A percentile compares a stretch with the other conserved stretches of the same genome.
Evolutionary conservation across 2,329 filamentous ascomycete genomes (phyloP).

Genomic region (Trichoderma harzianum): DNA sequence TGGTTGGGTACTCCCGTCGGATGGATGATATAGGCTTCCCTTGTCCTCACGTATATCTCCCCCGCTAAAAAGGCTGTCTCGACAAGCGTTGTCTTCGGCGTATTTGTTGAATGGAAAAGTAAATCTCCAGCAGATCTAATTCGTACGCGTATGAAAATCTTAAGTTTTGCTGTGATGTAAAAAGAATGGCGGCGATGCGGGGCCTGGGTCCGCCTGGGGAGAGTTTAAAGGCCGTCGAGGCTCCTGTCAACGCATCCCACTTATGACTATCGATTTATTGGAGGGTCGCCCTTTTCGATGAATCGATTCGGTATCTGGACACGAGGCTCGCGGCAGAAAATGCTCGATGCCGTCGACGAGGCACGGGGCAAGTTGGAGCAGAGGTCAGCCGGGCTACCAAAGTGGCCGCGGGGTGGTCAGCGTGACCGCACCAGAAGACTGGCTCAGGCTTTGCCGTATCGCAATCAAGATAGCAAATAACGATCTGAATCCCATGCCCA

Average conservation of each 20-base stretch:
- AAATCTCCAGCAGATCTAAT: neutral
- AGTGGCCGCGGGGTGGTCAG: conserved; percentile 20
- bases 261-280: neutral
- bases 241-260: conserved; percentile 2
- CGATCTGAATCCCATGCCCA: conserved; percentile 13
- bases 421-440: conserved; percentile 18
- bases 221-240: conserved; percentile 7
- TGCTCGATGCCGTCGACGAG: conserved; percentile 6
- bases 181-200: neutral
- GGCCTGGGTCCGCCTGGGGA: neutral
- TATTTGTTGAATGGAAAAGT: neutral
- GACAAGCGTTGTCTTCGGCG: neutral
- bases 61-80: neutral
- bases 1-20: neutral
- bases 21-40: neutral
- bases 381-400: conserved; percentile 19
- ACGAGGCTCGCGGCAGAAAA: neutral
- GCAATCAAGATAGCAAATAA: conserved; percentile 6
- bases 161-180: neutral
- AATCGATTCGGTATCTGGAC: neutral
- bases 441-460: conserved; percentile 3
- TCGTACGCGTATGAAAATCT: neutral
- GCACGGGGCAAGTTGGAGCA: conserved; percentile 3
- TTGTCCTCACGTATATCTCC: neutral
- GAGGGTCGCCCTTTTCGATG: neutral